Evolutionary conservation across 1,284 basidiomycete species (phyloP).

Genomic region (Volvariella surrecta): DNA sequence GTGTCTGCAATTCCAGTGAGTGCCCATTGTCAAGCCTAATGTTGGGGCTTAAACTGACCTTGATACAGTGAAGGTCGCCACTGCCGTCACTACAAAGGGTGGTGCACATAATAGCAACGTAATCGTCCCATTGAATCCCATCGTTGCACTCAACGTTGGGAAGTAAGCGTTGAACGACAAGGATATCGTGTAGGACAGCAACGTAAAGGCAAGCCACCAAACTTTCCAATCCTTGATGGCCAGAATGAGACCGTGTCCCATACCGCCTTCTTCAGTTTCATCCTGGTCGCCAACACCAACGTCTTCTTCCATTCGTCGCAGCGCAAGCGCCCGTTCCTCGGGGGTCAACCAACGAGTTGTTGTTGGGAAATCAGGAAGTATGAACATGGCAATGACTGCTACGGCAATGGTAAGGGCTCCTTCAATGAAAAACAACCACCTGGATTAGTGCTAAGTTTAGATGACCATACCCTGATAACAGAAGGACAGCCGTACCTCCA

Average conservation of each 20-base stretch:
- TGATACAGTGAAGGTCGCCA: slow-evolving; percentile 39
- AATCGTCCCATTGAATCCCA: slow-evolving; percentile 59
- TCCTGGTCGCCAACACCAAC: slow-evolving; percentile 40
- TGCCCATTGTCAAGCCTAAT: not conserved
- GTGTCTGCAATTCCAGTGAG: slow-evolving; percentile 33
- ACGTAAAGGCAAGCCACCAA: slow-evolving; percentile 58
- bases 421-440: slow-evolving; percentile 74
- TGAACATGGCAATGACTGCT: slow-evolving; percentile 51
- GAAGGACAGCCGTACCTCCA: slow-evolving; percentile 49
- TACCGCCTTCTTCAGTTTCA: slow-evolving; percentile 29
- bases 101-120: slow-evolving; percentile 71
- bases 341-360: slow-evolving; percentile 49
- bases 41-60: slow-evolving; percentile 24
- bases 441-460: slow-evolving; percentile 15
- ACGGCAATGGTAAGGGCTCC: slow-evolving; percentile 59
- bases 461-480: not conserved
- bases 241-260: slow-evolving; percentile 39
- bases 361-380: slow-evolving; percentile 74
- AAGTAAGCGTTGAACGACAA: slow-evolving; percentile 64
- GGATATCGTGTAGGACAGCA: slow-evolving; percentile 44
- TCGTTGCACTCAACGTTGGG: slow-evolving; percentile 59
- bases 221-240: slow-evolving; percentile 68
- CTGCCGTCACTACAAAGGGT: slow-evolving; percentile 65
- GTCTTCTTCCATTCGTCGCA: slow-evolving; percentile 69
- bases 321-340: slow-evolving; percentile 57